Conservation (phyloP, 768 basidiomycete species). For the Phaffia australis region DNA sequence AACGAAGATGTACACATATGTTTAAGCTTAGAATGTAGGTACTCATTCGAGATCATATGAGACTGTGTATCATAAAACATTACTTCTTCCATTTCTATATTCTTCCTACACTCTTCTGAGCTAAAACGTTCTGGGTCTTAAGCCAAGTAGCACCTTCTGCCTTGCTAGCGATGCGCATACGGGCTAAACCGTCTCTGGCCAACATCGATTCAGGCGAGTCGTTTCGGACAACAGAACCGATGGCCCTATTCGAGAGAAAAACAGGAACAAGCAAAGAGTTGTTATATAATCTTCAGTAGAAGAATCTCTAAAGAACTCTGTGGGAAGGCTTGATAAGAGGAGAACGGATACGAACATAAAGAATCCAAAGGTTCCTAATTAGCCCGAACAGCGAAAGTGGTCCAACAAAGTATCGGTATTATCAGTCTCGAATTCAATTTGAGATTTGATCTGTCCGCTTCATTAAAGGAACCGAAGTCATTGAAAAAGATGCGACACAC, state of each 20-base stretch:
- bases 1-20: too few relatives aligned
- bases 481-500: background rate
- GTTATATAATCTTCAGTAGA: background rate
- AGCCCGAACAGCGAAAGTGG: background rate
- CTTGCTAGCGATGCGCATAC: slow-evolving; percentile 12
- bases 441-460: background rate
- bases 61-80: too few relatives aligned
- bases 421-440: background rate
- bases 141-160: slow-evolving; percentile 11
- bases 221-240: slow-evolving; percentile 25
- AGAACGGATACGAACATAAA: slow-evolving; percentile 73
- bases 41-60: too few relatives aligned
- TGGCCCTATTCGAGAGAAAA: slow-evolving; percentile 11
- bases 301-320: background rate
- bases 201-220: slow-evolving; percentile 9
- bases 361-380: slow-evolving; percentile 87
- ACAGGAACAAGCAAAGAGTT: background rate
- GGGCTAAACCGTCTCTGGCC: slow-evolving; percentile 1
- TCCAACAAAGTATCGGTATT: background rate
- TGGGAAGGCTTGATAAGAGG: slow-evolving; percentile 49
- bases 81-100: too few relatives aligned
- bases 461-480: background rate
- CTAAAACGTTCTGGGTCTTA: background rate
- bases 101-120: too few relatives aligned
- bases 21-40: too few relatives aligned